Evolutionary conservation across 148 eudicot species (phyloP).

Genomic region (Rhododendron simsii): DNA sequence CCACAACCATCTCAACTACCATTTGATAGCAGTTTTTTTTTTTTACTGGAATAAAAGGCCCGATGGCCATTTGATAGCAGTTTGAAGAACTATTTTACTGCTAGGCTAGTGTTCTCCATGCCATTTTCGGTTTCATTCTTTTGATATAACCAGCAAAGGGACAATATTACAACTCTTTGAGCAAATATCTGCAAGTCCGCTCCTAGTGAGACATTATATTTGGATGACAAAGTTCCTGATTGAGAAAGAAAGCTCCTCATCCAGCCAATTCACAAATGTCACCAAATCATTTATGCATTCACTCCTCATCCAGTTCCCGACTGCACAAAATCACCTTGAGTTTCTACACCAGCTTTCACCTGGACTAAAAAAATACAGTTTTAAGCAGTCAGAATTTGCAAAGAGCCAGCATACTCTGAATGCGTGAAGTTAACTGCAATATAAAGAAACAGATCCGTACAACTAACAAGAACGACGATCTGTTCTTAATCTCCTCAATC

Average conservation of each 20-base stretch:
- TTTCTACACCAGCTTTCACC: constrained; percentile 99
- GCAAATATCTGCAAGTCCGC: no score
- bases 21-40: no score
- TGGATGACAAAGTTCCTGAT: no score
- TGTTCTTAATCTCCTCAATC: constrained; percentile 97
- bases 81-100: no score
- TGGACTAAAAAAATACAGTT: constrained; percentile 25
- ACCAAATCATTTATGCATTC: constrained; percentile 55
- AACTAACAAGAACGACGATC: constrained; percentile 94
- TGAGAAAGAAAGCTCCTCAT: constrained; percentile 90
- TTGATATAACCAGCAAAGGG: no score
- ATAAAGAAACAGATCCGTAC: constrained; percentile 37
- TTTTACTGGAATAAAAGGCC: no score
- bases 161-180: no score
- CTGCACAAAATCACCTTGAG: constrained; percentile 97
- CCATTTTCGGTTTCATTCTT: no score
- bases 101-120: no score
- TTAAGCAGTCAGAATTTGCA: neutral
- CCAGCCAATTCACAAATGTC: constrained; percentile 95
- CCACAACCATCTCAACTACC: no score
- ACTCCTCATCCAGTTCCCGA: constrained; percentile 14
- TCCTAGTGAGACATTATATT: no score
- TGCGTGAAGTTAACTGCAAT: neutral
- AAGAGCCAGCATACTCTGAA: neutral
- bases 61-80: no score